Percentiles rank a stretch among this genome's conserved stretches.
Evolutionary conservation across 768 basidiomycete genomes (phyloP).

Genomic region (Psilocybe tampanensis): DNA sequence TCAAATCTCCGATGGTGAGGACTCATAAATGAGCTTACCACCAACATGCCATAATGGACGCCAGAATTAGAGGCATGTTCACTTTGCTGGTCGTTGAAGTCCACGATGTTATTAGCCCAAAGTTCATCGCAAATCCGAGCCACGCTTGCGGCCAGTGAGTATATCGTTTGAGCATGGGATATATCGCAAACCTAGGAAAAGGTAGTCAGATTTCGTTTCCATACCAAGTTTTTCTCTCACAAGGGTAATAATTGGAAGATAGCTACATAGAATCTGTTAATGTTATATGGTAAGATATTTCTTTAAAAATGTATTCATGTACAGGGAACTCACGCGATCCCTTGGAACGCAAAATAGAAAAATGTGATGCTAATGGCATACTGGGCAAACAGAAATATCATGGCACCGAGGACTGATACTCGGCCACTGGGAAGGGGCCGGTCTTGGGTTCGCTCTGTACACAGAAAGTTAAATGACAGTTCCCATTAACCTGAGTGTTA

Average conservation of each 20-base stretch:
- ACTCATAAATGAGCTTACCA: slow-evolving; percentile 36
- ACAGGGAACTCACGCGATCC: slow-evolving; percentile 35
- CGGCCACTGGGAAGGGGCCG: slow-evolving; percentile 53
- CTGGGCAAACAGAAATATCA: slow-evolving; percentile 41
- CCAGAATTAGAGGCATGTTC: slow-evolving; percentile 32
- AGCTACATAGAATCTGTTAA: slow-evolving; percentile 39
- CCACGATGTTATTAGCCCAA: slow-evolving; percentile 54
- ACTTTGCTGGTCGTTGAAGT: slow-evolving; percentile 36
- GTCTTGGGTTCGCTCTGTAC: slow-evolving; percentile 50
- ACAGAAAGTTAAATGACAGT: slow-evolving; percentile 38
- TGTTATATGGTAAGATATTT: not conserved
- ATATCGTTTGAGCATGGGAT: slow-evolving; percentile 58
- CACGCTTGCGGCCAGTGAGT: slow-evolving; percentile 67
- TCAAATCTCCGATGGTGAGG: not conserved
- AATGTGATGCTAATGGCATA: slow-evolving; percentile 42
- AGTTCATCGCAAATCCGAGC: slow-evolving; percentile 63
- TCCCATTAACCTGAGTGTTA: slow-evolving; percentile 25
- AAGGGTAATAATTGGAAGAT: slow-evolving; percentile 49
- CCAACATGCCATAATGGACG: slow-evolving; percentile 46
- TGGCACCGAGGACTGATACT: slow-evolving; percentile 44
- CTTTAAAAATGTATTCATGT: not conserved
- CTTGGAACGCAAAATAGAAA: slow-evolving; percentile 34
- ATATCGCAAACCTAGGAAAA: slow-evolving; percentile 48
- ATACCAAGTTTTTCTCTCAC: slow-evolving; percentile 25
- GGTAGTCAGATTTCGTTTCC: slow-evolving; percentile 36